Evolutionary conservation across 1,284 basidiomycete genomes (phyloP).

Genomic region (Chalciporus sp.): DNA sequence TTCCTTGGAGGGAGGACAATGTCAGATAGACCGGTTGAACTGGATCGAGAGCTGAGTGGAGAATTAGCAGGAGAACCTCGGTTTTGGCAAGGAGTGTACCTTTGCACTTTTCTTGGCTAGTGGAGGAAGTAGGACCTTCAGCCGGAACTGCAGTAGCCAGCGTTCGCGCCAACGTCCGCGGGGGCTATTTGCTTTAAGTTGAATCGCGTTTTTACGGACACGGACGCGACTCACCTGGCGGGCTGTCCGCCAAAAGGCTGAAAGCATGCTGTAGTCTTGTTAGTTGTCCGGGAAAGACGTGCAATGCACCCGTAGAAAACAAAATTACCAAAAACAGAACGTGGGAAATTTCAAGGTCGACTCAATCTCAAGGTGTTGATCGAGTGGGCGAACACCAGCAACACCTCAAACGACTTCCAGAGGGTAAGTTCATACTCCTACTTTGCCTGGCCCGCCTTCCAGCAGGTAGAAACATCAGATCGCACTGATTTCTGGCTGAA

Average conservation of each 20-base stretch:
- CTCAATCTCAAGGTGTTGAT: background rate
- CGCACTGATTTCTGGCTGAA: slow-evolving; percentile 11
- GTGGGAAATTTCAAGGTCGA: slow-evolving; percentile 27
- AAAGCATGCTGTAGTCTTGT: slow-evolving; percentile 18
- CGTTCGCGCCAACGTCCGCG: slow-evolving; percentile 6
- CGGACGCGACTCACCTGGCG: slow-evolving; percentile 11
- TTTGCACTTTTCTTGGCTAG: slow-evolving; percentile 9
- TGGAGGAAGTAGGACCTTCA: background rate
- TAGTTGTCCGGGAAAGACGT: background rate
- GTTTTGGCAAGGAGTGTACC: slow-evolving; percentile 10
- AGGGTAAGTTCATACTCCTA: slow-evolving; percentile 41
- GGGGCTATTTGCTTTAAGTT: background rate
- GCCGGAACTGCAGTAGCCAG: slow-evolving; percentile 15
- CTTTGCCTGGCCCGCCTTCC: slow-evolving; percentile 1
- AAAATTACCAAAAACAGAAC: slow-evolving; percentile 27
- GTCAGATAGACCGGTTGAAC: slow-evolving; percentile 57
- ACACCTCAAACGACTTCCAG: slow-evolving; percentile 38
- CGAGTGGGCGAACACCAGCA: slow-evolving; percentile 23
- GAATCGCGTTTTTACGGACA: background rate
- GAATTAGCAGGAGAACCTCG: slow-evolving; percentile 12
- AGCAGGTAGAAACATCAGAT: background rate
- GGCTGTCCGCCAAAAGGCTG: slow-evolving; percentile 16
- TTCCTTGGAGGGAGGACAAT: slow-evolving; percentile 59
- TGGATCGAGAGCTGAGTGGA: slow-evolving; percentile 42
- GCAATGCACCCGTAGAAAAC: background rate